Conservation (phyloP, 2,329 filamentous ascomycete genomes). For the Chaetomiaceae sp. region DNA sequence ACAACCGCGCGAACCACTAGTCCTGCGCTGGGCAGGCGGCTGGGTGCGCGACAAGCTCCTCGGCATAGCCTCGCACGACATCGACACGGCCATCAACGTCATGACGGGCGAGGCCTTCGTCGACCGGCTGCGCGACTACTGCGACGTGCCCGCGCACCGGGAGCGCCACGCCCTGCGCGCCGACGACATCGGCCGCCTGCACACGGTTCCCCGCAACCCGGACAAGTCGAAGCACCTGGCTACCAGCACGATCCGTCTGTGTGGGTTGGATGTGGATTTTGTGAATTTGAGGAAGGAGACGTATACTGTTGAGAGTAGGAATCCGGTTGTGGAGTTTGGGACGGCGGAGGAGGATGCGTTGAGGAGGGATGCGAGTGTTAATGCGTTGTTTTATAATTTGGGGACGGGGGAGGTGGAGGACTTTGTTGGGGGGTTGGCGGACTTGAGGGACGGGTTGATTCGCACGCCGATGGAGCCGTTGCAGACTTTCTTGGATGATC, state of each 20-base stretch:
- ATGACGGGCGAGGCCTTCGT: slow-evolving; percentile 79
- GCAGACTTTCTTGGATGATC: slow-evolving; percentile 92
- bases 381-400: slow-evolving; percentile 94
- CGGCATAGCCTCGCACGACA: slow-evolving; percentile 67
- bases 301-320: slow-evolving; percentile 82
- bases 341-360: slow-evolving; percentile 86
- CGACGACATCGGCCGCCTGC: slow-evolving; percentile 66
- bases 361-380: slow-evolving; percentile 87
- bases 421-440: slow-evolving; percentile 71
- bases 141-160: slow-evolving; percentile 54
- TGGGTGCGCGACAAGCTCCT: slow-evolving; percentile 86
- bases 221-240: slow-evolving; percentile 96
- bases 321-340: slow-evolving; percentile 89
- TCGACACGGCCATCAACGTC: slow-evolving; percentile 78
- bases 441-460: slow-evolving; percentile 69
- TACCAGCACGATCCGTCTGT: slow-evolving; percentile 79
- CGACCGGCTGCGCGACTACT: slow-evolving; percentile 62
- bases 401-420: slow-evolving; percentile 77
- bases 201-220: slow-evolving; percentile 87
- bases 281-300: slow-evolving; percentile 92
- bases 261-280: slow-evolving; percentile 86
- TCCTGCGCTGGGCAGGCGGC: slow-evolving; percentile 75
- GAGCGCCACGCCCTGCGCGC: slow-evolving; percentile 54
- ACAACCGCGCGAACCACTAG: slow-evolving; percentile 44
- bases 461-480: slow-evolving; percentile 81